Base-by-base conservation (phyloP, 2,329 filamentous ascomycete genomes). In the Colletotrichum acutatum region DNA sequence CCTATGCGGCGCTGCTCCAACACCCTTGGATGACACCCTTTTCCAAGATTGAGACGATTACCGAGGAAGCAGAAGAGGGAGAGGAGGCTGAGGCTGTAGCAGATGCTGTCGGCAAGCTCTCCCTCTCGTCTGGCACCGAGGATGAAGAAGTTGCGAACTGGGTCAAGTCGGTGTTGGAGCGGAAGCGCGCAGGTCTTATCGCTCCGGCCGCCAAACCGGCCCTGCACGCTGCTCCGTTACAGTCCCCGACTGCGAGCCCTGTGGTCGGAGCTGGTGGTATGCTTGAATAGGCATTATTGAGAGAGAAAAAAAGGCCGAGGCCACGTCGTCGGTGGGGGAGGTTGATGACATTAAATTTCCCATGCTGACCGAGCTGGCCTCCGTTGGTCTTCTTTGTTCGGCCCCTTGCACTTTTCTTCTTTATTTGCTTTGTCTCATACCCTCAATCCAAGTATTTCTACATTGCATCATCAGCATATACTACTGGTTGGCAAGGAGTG, bases 101-200 rank as follows among this genome's bases (percentile, higher is more conserved):
- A 26, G 85, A 86, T 32, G 85, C 83, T 7, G 84, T 87, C 8
- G 84, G 83, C 32, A 82, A 84, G 68, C 78, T 89, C 8, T 79
- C 85, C 65, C 79, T 89, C 4, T 82, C 80, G 54, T 80, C 80
- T 5, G 75, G 76, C 37, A 82, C 81, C 5, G 90, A 92, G 66
- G 96, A 99, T 77, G 85, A 88, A 49, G 95, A 98, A 80, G 94
- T 98, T 5, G 94, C 94, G 0, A 88, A 90, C 32, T 99, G 97
- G 97, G 96, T 98, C 1, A 88, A 87, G 52, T 85, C 84, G 7
- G 93, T 94, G 22, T 82, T 98, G 54, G 90, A 93, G 75, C 89
- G 89, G 78, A 91, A 91, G 78, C 87, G 86, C 74, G 88, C 86
- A 2, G 93, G 89, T 85, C 79, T 84, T 46, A 79, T 83, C 52